A percentile compares a stretch with the other conserved stretches of the same genome.
Evolutionary conservation across 371 early-diverging fungal species (phyloP).

Genomic region (Saksenaea vasiformis): DNA sequence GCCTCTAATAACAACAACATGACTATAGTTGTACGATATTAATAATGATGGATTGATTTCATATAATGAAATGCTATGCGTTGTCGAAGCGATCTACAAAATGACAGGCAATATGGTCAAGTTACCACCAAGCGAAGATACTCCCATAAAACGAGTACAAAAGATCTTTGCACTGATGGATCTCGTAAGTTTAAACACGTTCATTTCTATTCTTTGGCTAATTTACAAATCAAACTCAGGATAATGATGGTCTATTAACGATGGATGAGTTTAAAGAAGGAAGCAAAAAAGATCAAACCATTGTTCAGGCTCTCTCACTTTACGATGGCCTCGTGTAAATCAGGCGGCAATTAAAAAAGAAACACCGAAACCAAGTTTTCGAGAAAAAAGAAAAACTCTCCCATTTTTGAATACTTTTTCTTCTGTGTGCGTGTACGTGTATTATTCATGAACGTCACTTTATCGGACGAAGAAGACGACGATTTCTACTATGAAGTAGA

Average conservation of each 20-base stretch:
- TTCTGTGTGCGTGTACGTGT: neutral
- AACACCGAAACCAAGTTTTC: too few species aligned
- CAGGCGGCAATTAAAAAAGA: too few species aligned
- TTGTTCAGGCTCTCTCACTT: slow-evolving; percentile 85
- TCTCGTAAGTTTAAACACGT: slow-evolving; percentile 46
- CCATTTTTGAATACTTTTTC: too few species aligned
- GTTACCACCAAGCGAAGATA: slow-evolving; percentile 88
- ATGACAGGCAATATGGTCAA: slow-evolving; percentile 93
- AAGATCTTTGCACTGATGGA: slow-evolving; percentile 94
- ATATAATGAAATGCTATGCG: slow-evolving; percentile 84
- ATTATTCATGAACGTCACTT: neutral
- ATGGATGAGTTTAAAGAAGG: slow-evolving; percentile 91
- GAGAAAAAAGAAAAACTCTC: too few species aligned
- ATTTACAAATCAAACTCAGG: slow-evolving; percentile 33
- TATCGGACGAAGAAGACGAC: slow-evolving; percentile 1
- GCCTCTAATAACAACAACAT: too few species aligned
- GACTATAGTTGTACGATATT: slow-evolving; percentile 90
- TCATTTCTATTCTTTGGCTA: neutral
- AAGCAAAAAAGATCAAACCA: slow-evolving; percentile 85
- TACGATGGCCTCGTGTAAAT: slow-evolving; percentile 83
- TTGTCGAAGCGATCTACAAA: slow-evolving; percentile 92
- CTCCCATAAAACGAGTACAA: slow-evolving; percentile 90
- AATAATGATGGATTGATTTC: slow-evolving; percentile 90
- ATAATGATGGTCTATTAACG: slow-evolving; percentile 75
- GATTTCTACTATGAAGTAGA: slow-evolving; percentile 15